Conservation (phyloP, 2,329 filamentous ascomycete species). For the Pseudogymnoascus sp. region DNA sequence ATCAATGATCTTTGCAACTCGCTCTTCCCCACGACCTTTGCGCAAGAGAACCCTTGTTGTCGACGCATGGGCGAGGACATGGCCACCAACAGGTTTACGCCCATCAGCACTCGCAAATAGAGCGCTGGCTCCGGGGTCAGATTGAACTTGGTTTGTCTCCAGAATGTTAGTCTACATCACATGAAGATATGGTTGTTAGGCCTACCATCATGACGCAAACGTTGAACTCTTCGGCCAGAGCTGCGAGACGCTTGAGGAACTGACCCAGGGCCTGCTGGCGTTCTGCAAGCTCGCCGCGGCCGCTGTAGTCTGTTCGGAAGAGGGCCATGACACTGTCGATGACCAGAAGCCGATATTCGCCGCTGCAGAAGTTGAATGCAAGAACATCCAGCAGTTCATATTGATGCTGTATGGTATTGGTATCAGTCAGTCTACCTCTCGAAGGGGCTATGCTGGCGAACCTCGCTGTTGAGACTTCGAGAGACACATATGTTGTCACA, state of each 20-base stretch:
- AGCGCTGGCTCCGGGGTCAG: slow-evolving; percentile 60
- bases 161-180: neutral
- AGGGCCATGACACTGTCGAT: slow-evolving; percentile 65
- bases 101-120: slow-evolving; percentile 62
- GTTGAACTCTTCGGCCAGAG: slow-evolving; percentile 65
- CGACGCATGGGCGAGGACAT: slow-evolving; percentile 62
- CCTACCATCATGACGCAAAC: slow-evolving; percentile 53
- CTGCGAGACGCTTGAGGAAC: slow-evolving; percentile 54
- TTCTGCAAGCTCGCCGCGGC: slow-evolving; percentile 59
- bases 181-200: neutral
- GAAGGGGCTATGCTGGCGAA: slow-evolving; percentile 13
- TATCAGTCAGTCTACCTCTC: neutral
- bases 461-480: slow-evolving; percentile 57
- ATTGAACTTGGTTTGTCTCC: slow-evolving; percentile 66
- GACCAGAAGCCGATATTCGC: slow-evolving; percentile 58
- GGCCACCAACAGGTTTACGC: slow-evolving; percentile 58
- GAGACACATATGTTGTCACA: slow-evolving; percentile 62
- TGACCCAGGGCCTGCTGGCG: slow-evolving; percentile 61
- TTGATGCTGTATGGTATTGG: slow-evolving; percentile 31
- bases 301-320: slow-evolving; percentile 59
- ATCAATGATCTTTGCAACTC: slow-evolving; percentile 62
- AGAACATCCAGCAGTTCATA: slow-evolving; percentile 56
- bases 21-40: slow-evolving; percentile 61
- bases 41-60: slow-evolving; percentile 58
- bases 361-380: slow-evolving; percentile 51